These are phyloP conservation scores for Bothriochloa decipiens DNA, from an alignment of 176 grass and related monocot genomes.

Conservation along the genomic window DNA sequence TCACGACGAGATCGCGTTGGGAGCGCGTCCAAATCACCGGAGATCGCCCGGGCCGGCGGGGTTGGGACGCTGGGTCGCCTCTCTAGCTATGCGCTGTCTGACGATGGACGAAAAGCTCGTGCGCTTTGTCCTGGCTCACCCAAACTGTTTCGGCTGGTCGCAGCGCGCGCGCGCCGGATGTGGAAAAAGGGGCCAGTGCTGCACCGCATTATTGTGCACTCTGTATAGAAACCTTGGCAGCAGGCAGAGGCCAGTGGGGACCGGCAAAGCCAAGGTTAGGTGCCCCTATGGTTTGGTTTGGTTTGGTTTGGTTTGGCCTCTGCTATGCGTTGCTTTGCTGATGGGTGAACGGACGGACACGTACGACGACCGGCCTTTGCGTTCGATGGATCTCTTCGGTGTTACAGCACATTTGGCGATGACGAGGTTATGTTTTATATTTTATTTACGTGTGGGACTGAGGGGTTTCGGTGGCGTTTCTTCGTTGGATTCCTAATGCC, in stretches of 20 bases:
- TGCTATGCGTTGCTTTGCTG: not conserved
- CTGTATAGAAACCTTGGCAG: constrained; percentile 10
- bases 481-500: not conserved
- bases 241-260: constrained; percentile 19
- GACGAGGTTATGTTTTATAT: too few relatives aligned
- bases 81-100: too few relatives aligned
- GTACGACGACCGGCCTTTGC: not conserved
- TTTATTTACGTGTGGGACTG: too few relatives aligned
- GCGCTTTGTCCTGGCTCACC: constrained; percentile 33
- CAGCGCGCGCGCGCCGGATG: not conserved
- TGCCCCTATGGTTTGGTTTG: not conserved
- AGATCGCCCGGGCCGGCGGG: constrained; percentile 18
- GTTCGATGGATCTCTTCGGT: not conserved
- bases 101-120: constrained; percentile 3
- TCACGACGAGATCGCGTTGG: constrained; percentile 53
- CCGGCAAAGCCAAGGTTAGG: not conserved
- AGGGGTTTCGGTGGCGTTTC: not conserved
- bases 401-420: too few relatives aligned
- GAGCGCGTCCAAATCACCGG: constrained; percentile 41
- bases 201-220: constrained; percentile 31
- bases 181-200: constrained; percentile 4
- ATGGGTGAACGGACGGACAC: not conserved
- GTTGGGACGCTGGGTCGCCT: too few relatives aligned
- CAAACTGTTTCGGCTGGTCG: constrained; percentile 11
- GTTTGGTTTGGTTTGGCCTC: not conserved